Evolutionary conservation across 805 yeast genomes (phyloP), one percentile per base, ranked within the genome.

Genomic region (Cyberlindnera saturnus): DNA sequence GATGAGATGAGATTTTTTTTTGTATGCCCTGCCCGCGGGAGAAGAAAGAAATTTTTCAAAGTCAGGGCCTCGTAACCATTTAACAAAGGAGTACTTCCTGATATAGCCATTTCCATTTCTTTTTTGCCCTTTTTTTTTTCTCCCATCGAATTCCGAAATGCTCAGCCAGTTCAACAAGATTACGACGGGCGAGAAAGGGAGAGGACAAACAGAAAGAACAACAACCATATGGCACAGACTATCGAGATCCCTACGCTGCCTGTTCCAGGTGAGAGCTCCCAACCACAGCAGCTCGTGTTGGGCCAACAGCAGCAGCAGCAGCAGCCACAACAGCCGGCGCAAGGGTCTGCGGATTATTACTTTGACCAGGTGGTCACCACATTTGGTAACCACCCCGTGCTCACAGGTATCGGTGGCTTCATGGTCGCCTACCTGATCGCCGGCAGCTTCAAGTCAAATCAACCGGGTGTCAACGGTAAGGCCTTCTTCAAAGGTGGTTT

Each of bases 401-500:
- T 86, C 48, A 72, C 90, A 4, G 82, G 85, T 11, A 53, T 81
- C 10, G 95, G 95, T 14, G 82, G 75, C 0, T 76, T 83, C 49
- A 77, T 82, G 5, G 66, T 78, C 4, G 77, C 77, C 0, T 84
- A 83, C 55, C 71, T 79, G 41, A 72, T 74, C 16, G 82, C 90
- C 3, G 90, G 90, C 3, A 64, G 77, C 11, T 75, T 81, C 62
- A 84, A 81, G 61, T 64, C 76, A 4, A 50, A 45, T 32, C 53
- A 50, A 32, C 57, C 60, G 2, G 61, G 61, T 34, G 40, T 53
- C 30, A 76, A 73, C 49, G 64, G 70, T 33, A 83, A 80, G 48
- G 62, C 64, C 16, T 91, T 81, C 58, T 68, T 73, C 60, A 87
- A 81, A 61, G 99, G 98, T 44, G 87, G 96, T 1, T 91, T 91